Evolutionary conservation across 1,284 basidiomycete species (phyloP).

Genomic region (Naganishia liquefaciens): DNA sequence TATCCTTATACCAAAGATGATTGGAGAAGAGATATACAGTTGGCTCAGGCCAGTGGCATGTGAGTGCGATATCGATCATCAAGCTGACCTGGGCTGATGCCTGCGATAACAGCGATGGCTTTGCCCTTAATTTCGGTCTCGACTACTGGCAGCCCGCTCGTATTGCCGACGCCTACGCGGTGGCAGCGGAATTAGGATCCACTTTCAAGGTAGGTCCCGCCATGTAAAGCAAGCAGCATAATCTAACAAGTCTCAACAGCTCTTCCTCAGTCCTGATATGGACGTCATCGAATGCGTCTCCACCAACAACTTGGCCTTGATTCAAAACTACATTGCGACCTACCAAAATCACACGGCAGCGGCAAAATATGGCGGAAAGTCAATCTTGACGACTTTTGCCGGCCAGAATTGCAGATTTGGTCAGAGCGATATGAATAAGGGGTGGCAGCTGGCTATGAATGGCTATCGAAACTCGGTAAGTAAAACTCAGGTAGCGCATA

Average conservation of each 20-base stretch:
- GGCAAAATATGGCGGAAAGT: slow-evolving; percentile 37
- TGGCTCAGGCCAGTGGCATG: slow-evolving; percentile 52
- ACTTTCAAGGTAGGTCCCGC: slow-evolving; percentile 16
- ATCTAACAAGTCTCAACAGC: slow-evolving; percentile 35
- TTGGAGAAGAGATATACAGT: slow-evolving; percentile 51
- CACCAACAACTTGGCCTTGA: slow-evolving; percentile 33
- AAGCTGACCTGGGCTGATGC: slow-evolving; percentile 42
- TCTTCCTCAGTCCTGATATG: slow-evolving; percentile 41
- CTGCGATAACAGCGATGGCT: slow-evolving; percentile 37
- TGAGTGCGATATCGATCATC: not conserved
- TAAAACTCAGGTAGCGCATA: not conserved
- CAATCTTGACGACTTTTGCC: slow-evolving; percentile 41
- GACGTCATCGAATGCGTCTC: slow-evolving; percentile 39
- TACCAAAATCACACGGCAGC: slow-evolving; percentile 39
- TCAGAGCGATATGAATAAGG: slow-evolving; percentile 35
- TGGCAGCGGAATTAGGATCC: slow-evolving; percentile 18
- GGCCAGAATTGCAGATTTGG: slow-evolving; percentile 39
- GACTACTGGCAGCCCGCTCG: slow-evolving; percentile 43
- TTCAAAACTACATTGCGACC: slow-evolving; percentile 38
- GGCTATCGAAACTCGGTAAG: slow-evolving; percentile 14
- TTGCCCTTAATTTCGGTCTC: slow-evolving; percentile 44
- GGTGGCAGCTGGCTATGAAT: slow-evolving; percentile 34
- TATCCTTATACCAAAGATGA: slow-evolving; percentile 50
- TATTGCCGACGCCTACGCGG: slow-evolving; percentile 43
- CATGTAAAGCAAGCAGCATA: not conserved